These are phyloP conservation scores for Metarhizium humberi DNA, from an alignment of 2,329 filamentous ascomycete genomes.

Conservation along the genomic window DNA sequence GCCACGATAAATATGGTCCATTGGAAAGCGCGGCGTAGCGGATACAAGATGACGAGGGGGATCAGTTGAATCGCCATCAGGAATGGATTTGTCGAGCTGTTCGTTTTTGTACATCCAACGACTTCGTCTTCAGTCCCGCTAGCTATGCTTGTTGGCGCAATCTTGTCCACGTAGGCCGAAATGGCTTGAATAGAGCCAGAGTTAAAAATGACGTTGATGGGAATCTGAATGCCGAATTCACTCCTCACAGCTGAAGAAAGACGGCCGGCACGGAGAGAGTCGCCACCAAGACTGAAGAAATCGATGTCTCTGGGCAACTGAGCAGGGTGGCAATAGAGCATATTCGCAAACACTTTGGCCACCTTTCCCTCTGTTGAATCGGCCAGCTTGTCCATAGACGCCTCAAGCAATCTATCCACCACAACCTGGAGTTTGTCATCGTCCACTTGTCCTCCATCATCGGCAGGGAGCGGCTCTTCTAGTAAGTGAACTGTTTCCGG, in stretches of 20 bases:
- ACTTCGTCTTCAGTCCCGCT: conserved; percentile 8
- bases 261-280: conserved; percentile 43
- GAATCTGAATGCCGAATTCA: conserved; percentile 37
- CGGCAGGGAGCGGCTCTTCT: conserved; percentile 22
- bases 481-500: conserved; percentile 27
- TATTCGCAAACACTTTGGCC: conserved; percentile 32
- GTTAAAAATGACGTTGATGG: conserved; percentile 42
- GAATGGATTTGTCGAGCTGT: conserved; percentile 39
- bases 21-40: conserved; percentile 38
- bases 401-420: conserved; percentile 16
- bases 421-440: conserved; percentile 23
- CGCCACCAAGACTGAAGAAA: conserved; percentile 44
- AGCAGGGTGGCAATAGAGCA: conserved; percentile 28
- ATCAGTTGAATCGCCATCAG: conserved; percentile 41
- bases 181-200: conserved; percentile 34
- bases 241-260: conserved; percentile 41
- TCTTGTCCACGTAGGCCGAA: conserved; percentile 26
- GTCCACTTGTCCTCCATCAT: conserved; percentile 22
- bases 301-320: conserved; percentile 33
- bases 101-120: conserved; percentile 28
- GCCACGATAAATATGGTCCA: conserved; percentile 44
- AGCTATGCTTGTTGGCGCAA: conserved; percentile 5
- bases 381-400: conserved; percentile 13
- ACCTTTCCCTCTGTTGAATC: conserved; percentile 28
- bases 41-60: conserved; percentile 39